These are phyloP conservation scores for Hirschioporus abietinus DNA, from an alignment of 768 basidiomycete genomes.

Conservation along the genomic window DNA sequence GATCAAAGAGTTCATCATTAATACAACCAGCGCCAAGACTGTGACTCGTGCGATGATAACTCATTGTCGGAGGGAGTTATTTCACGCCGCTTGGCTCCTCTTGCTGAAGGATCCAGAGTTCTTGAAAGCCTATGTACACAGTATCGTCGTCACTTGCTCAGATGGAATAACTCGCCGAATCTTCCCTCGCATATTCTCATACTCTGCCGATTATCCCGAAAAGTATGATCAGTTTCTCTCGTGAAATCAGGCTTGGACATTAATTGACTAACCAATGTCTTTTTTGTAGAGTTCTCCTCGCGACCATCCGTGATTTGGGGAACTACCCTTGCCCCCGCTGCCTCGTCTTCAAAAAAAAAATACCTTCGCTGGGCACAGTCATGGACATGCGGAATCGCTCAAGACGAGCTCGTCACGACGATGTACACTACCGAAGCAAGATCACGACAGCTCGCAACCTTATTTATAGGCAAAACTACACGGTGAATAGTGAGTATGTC, in stretches of 20 bases:
- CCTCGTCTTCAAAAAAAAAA: conserved; percentile 13
- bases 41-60: conserved; percentile 19
- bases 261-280: no score
- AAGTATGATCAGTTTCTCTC: conserved; percentile 28
- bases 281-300: conserved; percentile 12
- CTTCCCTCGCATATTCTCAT: conserved; percentile 30
- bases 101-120: conserved; percentile 29
- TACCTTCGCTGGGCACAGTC: conserved; percentile 10
- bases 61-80: conserved; percentile 27
- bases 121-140: conserved; percentile 26
- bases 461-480: conserved; percentile 20
- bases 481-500: conserved; percentile 18
- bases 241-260: no score
- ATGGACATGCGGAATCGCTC: conserved; percentile 3
- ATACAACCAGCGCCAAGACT: not conserved
- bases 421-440: not conserved
- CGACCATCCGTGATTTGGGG: conserved; percentile 16
- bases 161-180: conserved; percentile 28
- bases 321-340: conserved; percentile 16
- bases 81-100: conserved; percentile 26
- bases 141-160: conserved; percentile 25
- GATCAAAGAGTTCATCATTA: not conserved
- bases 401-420: conserved; percentile 1
- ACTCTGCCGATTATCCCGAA: conserved; percentile 37
- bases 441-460: conserved; percentile 18